Percentiles rank a stretch among this genome's conserved stretches.
These are phyloP conservation scores for Saccharomyces mikatae DNA, from an alignment of 805 yeast species.

Conservation along the genomic window DNA sequence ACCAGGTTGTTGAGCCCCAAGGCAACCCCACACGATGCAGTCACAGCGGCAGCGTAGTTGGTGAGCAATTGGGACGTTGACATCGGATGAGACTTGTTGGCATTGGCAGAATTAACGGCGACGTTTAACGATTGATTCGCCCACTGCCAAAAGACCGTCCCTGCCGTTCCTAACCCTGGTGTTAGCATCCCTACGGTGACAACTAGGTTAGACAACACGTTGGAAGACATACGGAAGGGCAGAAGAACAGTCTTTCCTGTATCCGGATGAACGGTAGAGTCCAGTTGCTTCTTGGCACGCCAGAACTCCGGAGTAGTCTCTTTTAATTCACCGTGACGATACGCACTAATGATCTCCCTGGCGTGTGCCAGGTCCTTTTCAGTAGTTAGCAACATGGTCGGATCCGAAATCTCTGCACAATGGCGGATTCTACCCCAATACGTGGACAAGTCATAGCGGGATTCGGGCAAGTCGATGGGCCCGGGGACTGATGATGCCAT, in stretches of 20 bases:
- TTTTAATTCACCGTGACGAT: constrained; percentile 56
- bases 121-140: constrained; percentile 96
- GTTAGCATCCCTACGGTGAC: constrained; percentile 98
- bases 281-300: constrained; percentile 79
- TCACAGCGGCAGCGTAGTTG: constrained; percentile 80
- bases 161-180: constrained; percentile 81
- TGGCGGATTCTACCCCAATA: constrained; percentile 94
- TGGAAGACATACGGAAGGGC: constrained; percentile 96
- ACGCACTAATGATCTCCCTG: constrained; percentile 57
- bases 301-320: constrained; percentile 75
- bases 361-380: constrained; percentile 55
- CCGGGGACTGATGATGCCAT: constrained; percentile 93
- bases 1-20: constrained; percentile 85
- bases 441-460: constrained; percentile 69
- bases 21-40: constrained; percentile 93
- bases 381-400: constrained; percentile 76
- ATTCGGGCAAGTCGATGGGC: constrained; percentile 67
- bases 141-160: constrained; percentile 95
- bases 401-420: constrained; percentile 88
- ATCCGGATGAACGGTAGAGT: constrained; percentile 93
- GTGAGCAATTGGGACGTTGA: constrained; percentile 67
- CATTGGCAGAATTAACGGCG: constrained; percentile 92
- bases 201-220: constrained; percentile 85
- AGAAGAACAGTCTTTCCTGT: constrained; percentile 86
- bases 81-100: constrained; percentile 90